Conservation (phyloP, 345 rosid genomes). For the Euphorbia pulcherrima region DNA sequence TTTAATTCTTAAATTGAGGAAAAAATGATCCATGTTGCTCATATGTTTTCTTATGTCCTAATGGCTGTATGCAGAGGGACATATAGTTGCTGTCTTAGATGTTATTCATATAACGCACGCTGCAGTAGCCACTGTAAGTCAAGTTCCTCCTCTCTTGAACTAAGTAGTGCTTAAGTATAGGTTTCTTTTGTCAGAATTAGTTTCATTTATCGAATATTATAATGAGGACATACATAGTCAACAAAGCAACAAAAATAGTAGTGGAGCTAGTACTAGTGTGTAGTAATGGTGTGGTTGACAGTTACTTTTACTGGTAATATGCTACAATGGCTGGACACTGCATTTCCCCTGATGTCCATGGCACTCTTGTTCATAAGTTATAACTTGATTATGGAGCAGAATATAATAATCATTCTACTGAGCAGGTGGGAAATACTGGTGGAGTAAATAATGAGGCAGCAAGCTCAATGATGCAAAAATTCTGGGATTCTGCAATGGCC, state of each 20-base stretch:
- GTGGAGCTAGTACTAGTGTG: background rate
- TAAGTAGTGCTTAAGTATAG: background rate
- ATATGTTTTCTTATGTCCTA: slow-evolving; percentile 13
- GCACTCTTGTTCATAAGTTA: background rate
- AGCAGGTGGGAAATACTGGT: slow-evolving; percentile 67
- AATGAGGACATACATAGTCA: background rate
- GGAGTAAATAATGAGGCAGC: slow-evolving; percentile 73
- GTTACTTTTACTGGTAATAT: no score
- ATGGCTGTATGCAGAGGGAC: slow-evolving; percentile 61
- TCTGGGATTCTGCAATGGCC: slow-evolving; percentile 98
- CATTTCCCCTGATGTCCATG: background rate
- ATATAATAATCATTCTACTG: background rate
- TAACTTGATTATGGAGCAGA: background rate
- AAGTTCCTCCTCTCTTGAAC: slow-evolving; percentile 11
- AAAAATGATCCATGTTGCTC: slow-evolving; percentile 4
- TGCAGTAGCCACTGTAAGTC: slow-evolving; percentile 92
- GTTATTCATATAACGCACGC: slow-evolving; percentile 91
- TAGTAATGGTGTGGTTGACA: background rate
- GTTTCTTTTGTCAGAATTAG: slow-evolving; percentile 12
- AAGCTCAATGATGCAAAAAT: slow-evolving; percentile 87
- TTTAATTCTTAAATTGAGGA: slow-evolving; percentile 4
- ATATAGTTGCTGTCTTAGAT: slow-evolving; percentile 73
- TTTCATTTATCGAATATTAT: background rate
- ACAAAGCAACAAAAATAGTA: background rate
- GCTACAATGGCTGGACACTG: no score